phyloP scores from a whole-genome alignment of 2,329 filamentous ascomycete genomes.

The Fusarium kyushuense region DNA sequence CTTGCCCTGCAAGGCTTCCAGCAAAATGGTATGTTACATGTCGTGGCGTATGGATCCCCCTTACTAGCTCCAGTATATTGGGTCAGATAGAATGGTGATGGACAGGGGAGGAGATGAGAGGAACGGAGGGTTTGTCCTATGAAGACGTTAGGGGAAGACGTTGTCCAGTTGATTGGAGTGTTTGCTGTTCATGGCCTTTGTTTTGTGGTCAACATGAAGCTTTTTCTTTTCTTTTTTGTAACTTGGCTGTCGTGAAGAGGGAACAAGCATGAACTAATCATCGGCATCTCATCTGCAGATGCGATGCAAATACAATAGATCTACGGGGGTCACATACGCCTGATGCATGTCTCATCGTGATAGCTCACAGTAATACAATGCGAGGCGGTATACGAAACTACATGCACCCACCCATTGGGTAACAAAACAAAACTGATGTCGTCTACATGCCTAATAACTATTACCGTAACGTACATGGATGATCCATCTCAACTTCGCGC shows the following conservation, averaged over 20 bases:
- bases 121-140: neutral
- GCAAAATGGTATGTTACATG: conserved; percentile 27
- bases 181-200: neutral
- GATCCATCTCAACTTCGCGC: conserved; percentile 16
- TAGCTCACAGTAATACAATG: conserved; percentile 4
- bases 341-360: conserved; percentile 27
- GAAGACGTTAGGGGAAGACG: neutral
- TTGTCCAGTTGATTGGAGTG: conserved; percentile 7
- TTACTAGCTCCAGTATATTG: conserved; percentile 27
- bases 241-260: neutral
- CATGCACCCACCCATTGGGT: neutral
- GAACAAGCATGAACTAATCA: conserved; percentile 10
- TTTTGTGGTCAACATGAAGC: conserved; percentile 1
- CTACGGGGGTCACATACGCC: conserved; percentile 8
- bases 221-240: neutral
- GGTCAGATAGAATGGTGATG: conserved; percentile 8
- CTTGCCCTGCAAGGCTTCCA: conserved; percentile 20
- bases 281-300: neutral
- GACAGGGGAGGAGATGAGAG: conserved; percentile 15
- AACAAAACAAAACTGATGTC: neutral
- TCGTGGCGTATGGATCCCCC: conserved; percentile 16
- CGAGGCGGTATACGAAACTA: conserved; percentile 8
- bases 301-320: neutral
- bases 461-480: conserved; percentile 17
- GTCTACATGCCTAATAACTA: conserved; percentile 22